Evolutionary conservation across 1,284 basidiomycete species (phyloP).

Genomic region (Tilletia indica): DNA sequence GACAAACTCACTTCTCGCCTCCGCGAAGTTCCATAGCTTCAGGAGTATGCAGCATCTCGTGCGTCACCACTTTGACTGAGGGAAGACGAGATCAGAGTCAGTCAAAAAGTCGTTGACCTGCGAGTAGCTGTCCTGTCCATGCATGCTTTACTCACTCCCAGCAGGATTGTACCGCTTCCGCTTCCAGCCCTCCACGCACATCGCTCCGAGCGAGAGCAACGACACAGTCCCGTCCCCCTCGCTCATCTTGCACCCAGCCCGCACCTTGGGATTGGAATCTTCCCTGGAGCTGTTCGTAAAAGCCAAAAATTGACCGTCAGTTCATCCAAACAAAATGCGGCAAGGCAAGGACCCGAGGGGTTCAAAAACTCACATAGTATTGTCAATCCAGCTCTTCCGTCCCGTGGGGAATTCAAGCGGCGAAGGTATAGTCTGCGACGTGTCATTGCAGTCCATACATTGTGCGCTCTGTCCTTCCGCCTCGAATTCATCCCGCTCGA

Average conservation of each 20-base stretch:
- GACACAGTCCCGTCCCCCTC: slow-evolving; percentile 90
- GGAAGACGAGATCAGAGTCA: not conserved
- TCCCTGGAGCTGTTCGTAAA: slow-evolving; percentile 27
- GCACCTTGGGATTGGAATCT: slow-evolving; percentile 37
- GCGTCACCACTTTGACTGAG: slow-evolving; percentile 68
- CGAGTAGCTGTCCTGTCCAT: no score
- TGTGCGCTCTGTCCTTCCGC: slow-evolving; percentile 25
- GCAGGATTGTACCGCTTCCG: slow-evolving; percentile 86
- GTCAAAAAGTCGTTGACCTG: not conserved
- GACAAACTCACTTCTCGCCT: slow-evolving; percentile 63
- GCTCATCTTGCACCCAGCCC: slow-evolving; percentile 49
- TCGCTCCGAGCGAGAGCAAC: slow-evolving; percentile 81
- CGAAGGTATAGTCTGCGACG: slow-evolving; percentile 26
- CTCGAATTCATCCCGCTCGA: slow-evolving; percentile 28
- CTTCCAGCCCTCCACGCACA: slow-evolving; percentile 93
- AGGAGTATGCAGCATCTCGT: slow-evolving; percentile 86
- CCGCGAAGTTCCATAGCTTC: slow-evolving; percentile 74
- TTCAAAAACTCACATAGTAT: slow-evolving; percentile 20
- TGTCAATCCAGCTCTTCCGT: slow-evolving; percentile 43
- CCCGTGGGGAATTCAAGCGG: slow-evolving; percentile 44
- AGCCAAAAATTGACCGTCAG: slow-evolving; percentile 4
- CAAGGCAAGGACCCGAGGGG: slow-evolving; percentile 3
- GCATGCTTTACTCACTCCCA: slow-evolving; percentile 54
- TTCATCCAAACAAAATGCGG: not conserved
- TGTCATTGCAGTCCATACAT: slow-evolving; percentile 33